Conservation (phyloP, 495 filamentous ascomycete genomes). For the Poronia punctata region DNA sequence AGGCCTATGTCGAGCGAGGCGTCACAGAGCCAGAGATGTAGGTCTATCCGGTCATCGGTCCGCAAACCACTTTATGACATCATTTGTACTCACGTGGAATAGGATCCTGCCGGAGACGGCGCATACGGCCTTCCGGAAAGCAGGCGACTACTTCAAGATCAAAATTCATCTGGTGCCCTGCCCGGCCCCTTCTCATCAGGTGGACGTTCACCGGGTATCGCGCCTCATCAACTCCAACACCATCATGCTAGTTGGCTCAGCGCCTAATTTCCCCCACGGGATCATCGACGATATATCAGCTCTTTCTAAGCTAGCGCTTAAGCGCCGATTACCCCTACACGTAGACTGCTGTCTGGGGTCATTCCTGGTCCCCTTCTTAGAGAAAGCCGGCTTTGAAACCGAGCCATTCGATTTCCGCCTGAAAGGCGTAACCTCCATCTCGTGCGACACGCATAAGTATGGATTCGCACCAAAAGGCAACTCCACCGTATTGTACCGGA, state of each 20-base stretch:
- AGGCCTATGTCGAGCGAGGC: slow-evolving; percentile 74
- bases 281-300: slow-evolving; percentile 91
- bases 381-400: slow-evolving; percentile 81
- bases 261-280: slow-evolving; percentile 96
- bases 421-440: slow-evolving; percentile 89
- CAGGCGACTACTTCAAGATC: slow-evolving; percentile 89
- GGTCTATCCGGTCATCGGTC: slow-evolving; percentile 13
- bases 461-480: slow-evolving; percentile 98
- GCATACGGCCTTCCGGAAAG: slow-evolving; percentile 95
- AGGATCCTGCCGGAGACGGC: slow-evolving; percentile 93
- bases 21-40: slow-evolving; percentile 95
- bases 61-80: background rate
- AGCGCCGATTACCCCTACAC: slow-evolving; percentile 76
- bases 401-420: slow-evolving; percentile 89
- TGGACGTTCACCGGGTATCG: slow-evolving; percentile 64
- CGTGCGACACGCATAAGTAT: slow-evolving; percentile 97
- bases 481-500: slow-evolving; percentile 85
- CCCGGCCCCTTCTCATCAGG: slow-evolving; percentile 78
- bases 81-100: background rate
- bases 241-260: slow-evolving; percentile 88
- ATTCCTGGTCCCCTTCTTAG: slow-evolving; percentile 87
- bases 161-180: slow-evolving; percentile 86
- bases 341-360: slow-evolving; percentile 97
- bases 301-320: slow-evolving; percentile 75
- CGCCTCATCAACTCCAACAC: slow-evolving; percentile 95